Evolutionary conservation across 768 basidiomycete genomes (phyloP), one percentile per base, ranked within the genome.

Genomic region (Strobilomyces confusus): DNA sequence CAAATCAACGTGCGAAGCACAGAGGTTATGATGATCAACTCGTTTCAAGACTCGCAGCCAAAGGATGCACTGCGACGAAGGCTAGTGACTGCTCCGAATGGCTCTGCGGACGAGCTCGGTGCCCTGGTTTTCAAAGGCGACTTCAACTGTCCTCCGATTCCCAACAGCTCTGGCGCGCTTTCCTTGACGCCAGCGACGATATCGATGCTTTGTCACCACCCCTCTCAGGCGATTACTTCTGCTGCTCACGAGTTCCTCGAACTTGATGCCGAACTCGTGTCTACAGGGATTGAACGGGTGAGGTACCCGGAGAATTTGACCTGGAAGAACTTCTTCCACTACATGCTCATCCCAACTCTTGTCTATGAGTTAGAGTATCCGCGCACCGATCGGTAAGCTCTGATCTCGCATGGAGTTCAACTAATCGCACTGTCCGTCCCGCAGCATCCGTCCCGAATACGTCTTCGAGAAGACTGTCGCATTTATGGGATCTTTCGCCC

Each of bases 351-450:
- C 43, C 97, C 97, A 14, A 92, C 92, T 0, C 77, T 99, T 40
- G 94, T 98, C 8, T 99, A 99, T 64, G 94, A 98, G 68, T 76
- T 98, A 32, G 95, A 98, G 70, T 99, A 95, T 69, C 95, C 95
- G 11, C 75, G 95, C 47, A 98, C 95, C 11, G 83, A 89, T 30
- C 74, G 78, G 91, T 91, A 63, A 46, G 81, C 71, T 29, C 25
- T 22, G 33, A 22, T 36, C 15, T 54, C n/a, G 34, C 26, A 20
- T 17, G 34, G 20, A 15, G 11, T 1, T 29, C 38, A n/a, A 17
- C 38, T 63, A 1, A 64, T 20, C 11, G n/a, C 6, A 23, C 2
- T 5, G n/a, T 43, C 32, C 19, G 20, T 42, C 32, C 6, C 15
- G n/a, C 17, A 69, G 69, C 26, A 70, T 70, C 33, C 77, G 81